Conservation (phyloP, 768 basidiomycete species). For the Pluteus cervinus region DNA sequence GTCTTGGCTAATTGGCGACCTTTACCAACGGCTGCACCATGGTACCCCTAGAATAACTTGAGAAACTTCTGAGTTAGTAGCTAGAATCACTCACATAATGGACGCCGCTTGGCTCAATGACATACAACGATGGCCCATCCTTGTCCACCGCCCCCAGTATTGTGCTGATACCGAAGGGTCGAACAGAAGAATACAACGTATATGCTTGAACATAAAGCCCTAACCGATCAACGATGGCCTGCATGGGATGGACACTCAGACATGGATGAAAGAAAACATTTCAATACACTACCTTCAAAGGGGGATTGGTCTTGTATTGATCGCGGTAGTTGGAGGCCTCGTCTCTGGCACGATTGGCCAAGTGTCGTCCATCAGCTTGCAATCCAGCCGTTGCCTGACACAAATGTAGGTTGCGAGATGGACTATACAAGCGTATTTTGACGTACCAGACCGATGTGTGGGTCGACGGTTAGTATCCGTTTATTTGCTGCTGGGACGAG, state of each 20-base stretch:
- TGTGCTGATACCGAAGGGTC: conserved; percentile 94
- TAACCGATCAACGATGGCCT: conserved; percentile 62
- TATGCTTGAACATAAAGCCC: conserved; percentile 91
- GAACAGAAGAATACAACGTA: conserved; percentile 95
- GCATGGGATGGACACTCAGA: not conserved
- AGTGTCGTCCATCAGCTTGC: conserved; percentile 86
- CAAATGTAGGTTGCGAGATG: conserved; percentile 3
- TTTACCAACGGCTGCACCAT: conserved; percentile 96
- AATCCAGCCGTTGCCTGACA: conserved; percentile 86
- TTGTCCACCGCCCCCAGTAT: conserved; percentile 89
- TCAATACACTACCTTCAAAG: conserved; percentile 61
- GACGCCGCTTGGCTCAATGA: conserved; percentile 93
- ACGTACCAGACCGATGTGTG: conserved; percentile 85
- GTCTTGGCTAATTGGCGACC: conserved; percentile 98
- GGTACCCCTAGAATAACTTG: conserved; percentile 64
- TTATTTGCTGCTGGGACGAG: conserved; percentile 90
- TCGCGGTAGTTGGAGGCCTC: conserved; percentile 76
- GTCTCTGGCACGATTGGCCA: conserved; percentile 78
- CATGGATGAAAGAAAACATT: not conserved
- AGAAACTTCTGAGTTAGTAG: not conserved
- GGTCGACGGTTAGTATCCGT: conserved; percentile 90
- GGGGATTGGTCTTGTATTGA: conserved; percentile 63
- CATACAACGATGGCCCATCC: conserved; percentile 78
- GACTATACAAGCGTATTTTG: not conserved
- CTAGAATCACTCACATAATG: conserved; percentile 57